phyloP scores from a whole-genome alignment of 305 asterid species.

The Solanum hybrid region DNA sequence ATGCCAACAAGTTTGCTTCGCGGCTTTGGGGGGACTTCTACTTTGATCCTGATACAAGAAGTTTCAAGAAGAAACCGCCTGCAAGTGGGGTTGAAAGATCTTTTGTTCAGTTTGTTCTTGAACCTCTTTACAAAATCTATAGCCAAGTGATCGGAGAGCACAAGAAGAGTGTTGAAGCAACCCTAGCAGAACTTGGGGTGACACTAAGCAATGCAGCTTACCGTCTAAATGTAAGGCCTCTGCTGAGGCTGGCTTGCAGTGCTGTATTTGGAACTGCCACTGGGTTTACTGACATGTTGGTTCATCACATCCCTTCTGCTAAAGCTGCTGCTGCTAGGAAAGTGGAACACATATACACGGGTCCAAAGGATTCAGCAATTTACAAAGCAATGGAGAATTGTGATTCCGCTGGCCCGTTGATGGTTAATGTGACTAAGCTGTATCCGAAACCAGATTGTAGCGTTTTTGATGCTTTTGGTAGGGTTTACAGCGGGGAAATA shows the following conservation, averaged over 20 bases:
- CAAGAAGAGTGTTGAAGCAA: slow-evolving; percentile 90
- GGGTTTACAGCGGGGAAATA: slow-evolving; percentile 93
- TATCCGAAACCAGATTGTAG: slow-evolving; percentile 96
- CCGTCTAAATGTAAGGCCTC: slow-evolving; percentile 81
- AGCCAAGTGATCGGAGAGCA: slow-evolving; percentile 99
- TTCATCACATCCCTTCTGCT: slow-evolving; percentile 94
- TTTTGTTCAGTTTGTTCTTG: slow-evolving; percentile 91
- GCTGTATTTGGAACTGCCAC: slow-evolving; percentile 93
- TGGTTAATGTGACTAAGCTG: slow-evolving; percentile 87
- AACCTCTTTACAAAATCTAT: slow-evolving; percentile 86
- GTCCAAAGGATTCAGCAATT: slow-evolving; percentile 65
- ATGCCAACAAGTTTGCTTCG: slow-evolving; percentile 80
- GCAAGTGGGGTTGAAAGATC: slow-evolving; percentile 77
- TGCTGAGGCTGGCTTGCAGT: slow-evolving; percentile 83
- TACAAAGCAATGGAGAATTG: slow-evolving; percentile 76
- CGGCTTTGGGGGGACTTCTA: slow-evolving; percentile 97
- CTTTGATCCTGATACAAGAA: slow-evolving; percentile 66
- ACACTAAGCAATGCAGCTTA: slow-evolving; percentile 90
- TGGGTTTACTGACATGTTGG: slow-evolving; percentile 96
- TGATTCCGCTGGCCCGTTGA: slow-evolving; percentile 82
- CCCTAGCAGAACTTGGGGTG: slow-evolving; percentile 83
- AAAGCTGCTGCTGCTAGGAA: slow-evolving; percentile 78
- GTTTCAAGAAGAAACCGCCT: slow-evolving; percentile 81
- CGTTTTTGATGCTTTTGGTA: slow-evolving; percentile 93
- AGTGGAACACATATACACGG: slow-evolving; percentile 82